Evolutionary conservation across 192 early-diverging fungal genomes (phyloP), one percentile per base, ranked within the genome.

Genomic region (Helicostylum pulchrum): DNA sequence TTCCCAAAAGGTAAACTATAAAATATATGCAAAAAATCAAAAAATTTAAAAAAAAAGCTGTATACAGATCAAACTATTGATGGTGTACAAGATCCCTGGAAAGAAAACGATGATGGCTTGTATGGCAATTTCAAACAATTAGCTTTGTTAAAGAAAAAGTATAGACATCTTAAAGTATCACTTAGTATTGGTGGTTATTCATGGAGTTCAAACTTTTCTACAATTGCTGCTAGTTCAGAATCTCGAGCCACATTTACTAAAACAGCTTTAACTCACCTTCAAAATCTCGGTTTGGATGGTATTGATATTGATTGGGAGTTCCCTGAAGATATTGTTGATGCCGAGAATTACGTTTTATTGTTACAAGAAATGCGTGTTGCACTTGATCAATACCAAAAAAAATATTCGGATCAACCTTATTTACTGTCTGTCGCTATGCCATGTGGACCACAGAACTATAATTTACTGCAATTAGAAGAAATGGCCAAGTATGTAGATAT

Each of bases 121-220:
- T 79, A 73, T 34, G 87, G 85, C 60, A 87, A 86, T 58, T 75
- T 90, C 14, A 83, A 82, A 77, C 80, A 88, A 68, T 76, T 88
- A 12, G 78, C 78, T 66, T 66, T 87, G 43, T 76, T 94, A 62
- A 91, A 90, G 76, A 82, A 85, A 43, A 71, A 70, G 0, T 81
- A 91, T 61, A 81, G 88, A 26, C 81, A 90, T 65, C 68, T 92
- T 39, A 88, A 87, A 50, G 80, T 87, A 39, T 77, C 85, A 9
- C 83, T 92, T 1, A 88, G 88, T 43, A 83, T 92, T 49, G 91
- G 90, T 47, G 90, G 91, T 4, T 92, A 90, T 90, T 83, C 85
- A 5, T 86, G 81, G 87, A 90, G 89, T 14, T 83, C 78, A 20
- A 79, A 91, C 62, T 94, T 92, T 67, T 82, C 89, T 1, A 58